Evolutionary conservation across 805 yeast species (phyloP).

Genomic region (Starmerella stigmatis): DNA sequence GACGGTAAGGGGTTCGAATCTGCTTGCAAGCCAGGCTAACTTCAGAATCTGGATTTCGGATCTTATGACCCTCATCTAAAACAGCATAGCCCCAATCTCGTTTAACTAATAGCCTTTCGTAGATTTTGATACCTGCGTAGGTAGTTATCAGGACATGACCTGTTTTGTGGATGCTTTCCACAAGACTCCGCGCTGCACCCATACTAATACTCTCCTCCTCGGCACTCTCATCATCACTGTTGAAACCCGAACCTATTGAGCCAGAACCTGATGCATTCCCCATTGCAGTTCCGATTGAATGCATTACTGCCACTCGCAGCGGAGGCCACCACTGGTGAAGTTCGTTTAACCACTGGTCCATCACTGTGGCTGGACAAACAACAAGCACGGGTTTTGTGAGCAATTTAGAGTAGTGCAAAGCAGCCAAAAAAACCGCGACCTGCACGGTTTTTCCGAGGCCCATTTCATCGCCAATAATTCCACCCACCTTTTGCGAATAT

Average conservation of each 20-base stretch:
- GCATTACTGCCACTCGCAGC: conserved; percentile 70
- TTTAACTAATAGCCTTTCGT: conserved; percentile 52
- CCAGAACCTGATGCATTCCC: conserved; percentile 9
- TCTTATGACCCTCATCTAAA: conserved; percentile 93
- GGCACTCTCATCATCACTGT: conserved; percentile 36
- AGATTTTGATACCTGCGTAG: conserved; percentile 71
- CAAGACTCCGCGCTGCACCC: conserved; percentile 38
- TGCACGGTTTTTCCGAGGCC: conserved; percentile 95
- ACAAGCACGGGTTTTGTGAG: conserved; percentile 69
- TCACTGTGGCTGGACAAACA: conserved; percentile 94
- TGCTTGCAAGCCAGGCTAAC: conserved; percentile 79
- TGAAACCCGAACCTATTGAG: conserved; percentile 28
- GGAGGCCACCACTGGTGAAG: conserved; percentile 99
- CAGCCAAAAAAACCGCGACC: conserved; percentile 81
- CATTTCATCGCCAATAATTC: conserved; percentile 97
- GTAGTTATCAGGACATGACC: conserved; percentile 89
- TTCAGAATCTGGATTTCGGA: conserved; percentile 85
- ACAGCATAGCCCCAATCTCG: conserved; percentile 82
- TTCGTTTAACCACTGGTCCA: conserved; percentile 95
- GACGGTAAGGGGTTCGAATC: conserved; percentile 69
- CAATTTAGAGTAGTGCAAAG: conserved; percentile 69
- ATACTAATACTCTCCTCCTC: conserved; percentile 26
- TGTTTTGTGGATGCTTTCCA: conserved; percentile 46
- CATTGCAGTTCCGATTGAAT: conserved; percentile 90
- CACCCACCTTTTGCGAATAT: conserved; percentile 82